Percentiles rank a stretch among this genome's conserved stretches.
Conservation (phyloP, 1,284 basidiomycete genomes). For the Meira miltonrushii region DNA sequence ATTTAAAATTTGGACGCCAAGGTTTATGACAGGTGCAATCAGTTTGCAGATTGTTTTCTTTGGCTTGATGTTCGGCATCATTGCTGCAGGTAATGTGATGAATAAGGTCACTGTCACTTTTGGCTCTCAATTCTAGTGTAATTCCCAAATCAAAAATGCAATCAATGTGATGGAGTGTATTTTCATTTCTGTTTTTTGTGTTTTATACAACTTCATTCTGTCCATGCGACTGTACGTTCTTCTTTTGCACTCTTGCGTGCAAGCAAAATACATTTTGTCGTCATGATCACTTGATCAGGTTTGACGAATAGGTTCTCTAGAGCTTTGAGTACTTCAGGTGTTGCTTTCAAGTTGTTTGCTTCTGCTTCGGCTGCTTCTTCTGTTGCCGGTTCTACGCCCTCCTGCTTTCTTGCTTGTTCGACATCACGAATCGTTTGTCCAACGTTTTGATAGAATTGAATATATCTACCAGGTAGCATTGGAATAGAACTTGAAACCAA, state of each 20-base stretch:
- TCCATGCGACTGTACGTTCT: constrained; percentile 12
- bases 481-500: constrained; percentile 37
- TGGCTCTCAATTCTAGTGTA: constrained; percentile 7
- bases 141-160: not conserved
- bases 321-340: not conserved
- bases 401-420: constrained; percentile 15
- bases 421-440: constrained; percentile 35
- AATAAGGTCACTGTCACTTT: constrained; percentile 22
- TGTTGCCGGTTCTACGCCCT: constrained; percentile 9
- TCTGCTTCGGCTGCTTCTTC: not conserved
- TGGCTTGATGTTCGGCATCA: constrained; percentile 48
- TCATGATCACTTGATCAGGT: constrained; percentile 3
- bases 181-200: not conserved
- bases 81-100: constrained; percentile 25
- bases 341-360: no score
- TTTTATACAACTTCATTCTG: not conserved
- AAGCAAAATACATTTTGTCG: constrained; percentile 11
- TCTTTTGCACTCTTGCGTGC: constrained; percentile 14
- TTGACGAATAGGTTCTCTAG: constrained; percentile 12
- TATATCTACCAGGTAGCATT: constrained; percentile 44
- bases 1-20: constrained; percentile 95
- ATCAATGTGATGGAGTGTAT: not conserved
- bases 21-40: constrained; percentile 73
- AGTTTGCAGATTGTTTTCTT: constrained; percentile 56
- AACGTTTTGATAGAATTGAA: constrained; percentile 42